Percentiles rank a stretch among this genome's conserved stretches.
Conservation (phyloP, 2,329 filamentous ascomycete genomes). For the Tolypocladium paradoxum region DNA sequence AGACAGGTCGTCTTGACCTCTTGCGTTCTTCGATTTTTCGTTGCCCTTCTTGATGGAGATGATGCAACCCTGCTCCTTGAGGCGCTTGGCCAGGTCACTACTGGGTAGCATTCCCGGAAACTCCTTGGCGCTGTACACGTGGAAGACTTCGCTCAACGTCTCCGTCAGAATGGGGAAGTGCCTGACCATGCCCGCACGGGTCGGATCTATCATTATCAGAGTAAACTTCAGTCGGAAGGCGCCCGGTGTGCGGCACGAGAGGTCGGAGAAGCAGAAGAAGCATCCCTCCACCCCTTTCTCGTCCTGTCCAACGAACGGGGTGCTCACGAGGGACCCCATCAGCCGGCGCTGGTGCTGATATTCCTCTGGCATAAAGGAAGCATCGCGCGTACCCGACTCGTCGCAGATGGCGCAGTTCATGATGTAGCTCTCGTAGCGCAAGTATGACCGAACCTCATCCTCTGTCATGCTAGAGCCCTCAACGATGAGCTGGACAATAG, state of each 20-base stretch:
- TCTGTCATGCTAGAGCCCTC: slow-evolving; percentile 43
- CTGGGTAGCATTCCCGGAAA: slow-evolving; percentile 78
- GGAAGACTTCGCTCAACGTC: slow-evolving; percentile 59
- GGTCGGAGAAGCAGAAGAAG: slow-evolving; percentile 78
- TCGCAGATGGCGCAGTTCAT: slow-evolving; percentile 71
- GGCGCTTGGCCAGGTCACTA: slow-evolving; percentile 58
- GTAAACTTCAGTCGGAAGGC: slow-evolving; percentile 66
- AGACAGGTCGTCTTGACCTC: slow-evolving; percentile 7
- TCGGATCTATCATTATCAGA: slow-evolving; percentile 60
- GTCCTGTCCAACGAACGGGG: slow-evolving; percentile 65
- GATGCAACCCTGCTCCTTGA: slow-evolving; percentile 71
- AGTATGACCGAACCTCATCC: slow-evolving; percentile 38
- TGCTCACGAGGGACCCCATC: slow-evolving; percentile 71
- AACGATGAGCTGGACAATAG: slow-evolving; percentile 65
- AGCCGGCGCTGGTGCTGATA: slow-evolving; percentile 62
- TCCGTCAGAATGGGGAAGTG: slow-evolving; percentile 40
- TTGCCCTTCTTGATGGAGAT: slow-evolving; percentile 84
- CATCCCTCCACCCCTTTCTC: slow-evolving; percentile 63
- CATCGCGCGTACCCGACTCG: slow-evolving; percentile 54
- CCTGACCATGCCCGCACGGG: slow-evolving; percentile 32
- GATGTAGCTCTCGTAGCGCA: slow-evolving; percentile 56
- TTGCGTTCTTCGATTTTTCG: slow-evolving; percentile 37
- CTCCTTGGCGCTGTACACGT: slow-evolving; percentile 74
- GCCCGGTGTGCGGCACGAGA: slow-evolving; percentile 69
- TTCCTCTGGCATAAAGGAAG: slow-evolving; percentile 61